Evolutionary conservation across 2,329 filamentous ascomycete species (phyloP), one percentile per base, ranked within the genome.

Genomic region (Botryotinia calthae): DNA sequence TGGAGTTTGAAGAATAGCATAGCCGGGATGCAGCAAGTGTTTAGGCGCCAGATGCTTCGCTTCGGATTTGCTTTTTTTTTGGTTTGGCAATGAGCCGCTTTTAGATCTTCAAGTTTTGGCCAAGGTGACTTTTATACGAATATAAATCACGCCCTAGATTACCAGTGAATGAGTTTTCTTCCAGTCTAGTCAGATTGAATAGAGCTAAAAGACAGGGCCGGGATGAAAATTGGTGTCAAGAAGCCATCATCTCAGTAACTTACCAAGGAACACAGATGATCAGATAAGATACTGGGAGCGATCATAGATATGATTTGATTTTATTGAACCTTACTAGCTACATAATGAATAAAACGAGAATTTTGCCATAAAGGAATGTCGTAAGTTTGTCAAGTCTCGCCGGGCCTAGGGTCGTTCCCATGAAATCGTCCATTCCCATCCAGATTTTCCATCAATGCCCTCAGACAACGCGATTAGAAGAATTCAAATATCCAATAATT

Each of bases 101-200:
- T 51, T 51, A 0, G 25, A 14, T 25, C 22, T 25, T n/a, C 48
- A 25, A 51, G 9, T 10, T 51, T n/a, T 14, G 22, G 4, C 25
- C 10, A 2, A 51, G 10, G 22, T 51, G 25, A 12, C 1, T 10
- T n/a, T 51, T 51, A 51, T n/a, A n/a, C 4, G 25, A n/a, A n/a
- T n/a, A n/a, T n/a, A 0, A 10, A n/a, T n/a, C 12, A 14, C 16
- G 0, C 4, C 5, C 44, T n/a, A 5, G 1, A 10, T 3, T 14
- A 6, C 14, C 16, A 28, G 5, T 16, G 14, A 25, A 18, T 18
- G 22, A 34, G 7, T n/a, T 8, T 7, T 31, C 31, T 34, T 18
- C 2, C 14, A 20, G 2, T 14, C n/a, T 54, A 40, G 10, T 1
- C 2, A 8, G 5, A 22, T 28, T 22, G 4, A 8, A 37, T 12